These are phyloP conservation scores for Aspergillus viridinutans DNA, from an alignment of 2,329 filamentous ascomycete species.

Conservation along the genomic window DNA sequence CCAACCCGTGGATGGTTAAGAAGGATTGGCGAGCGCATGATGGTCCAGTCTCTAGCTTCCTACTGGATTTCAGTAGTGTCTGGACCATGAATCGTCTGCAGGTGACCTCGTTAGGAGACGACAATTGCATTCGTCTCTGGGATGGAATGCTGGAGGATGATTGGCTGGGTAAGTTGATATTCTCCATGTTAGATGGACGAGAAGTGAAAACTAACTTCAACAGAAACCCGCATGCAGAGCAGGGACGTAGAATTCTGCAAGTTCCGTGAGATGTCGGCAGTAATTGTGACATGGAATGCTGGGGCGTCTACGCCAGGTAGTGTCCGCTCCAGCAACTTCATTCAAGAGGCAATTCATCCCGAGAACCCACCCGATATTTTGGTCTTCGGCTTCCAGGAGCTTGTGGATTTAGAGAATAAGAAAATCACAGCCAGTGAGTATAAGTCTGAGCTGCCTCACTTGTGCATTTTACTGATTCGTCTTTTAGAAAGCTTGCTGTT, in stretches of 20 bases:
- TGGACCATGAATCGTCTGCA: slow-evolving; percentile 82
- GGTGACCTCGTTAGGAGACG: slow-evolving; percentile 79
- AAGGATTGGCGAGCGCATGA: slow-evolving; percentile 96
- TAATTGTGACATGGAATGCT: slow-evolving; percentile 94
- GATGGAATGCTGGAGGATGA: slow-evolving; percentile 91
- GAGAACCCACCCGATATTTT: slow-evolving; percentile 81
- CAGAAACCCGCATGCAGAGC: slow-evolving; percentile 78
- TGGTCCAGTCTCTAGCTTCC: slow-evolving; percentile 71
- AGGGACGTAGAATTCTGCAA: slow-evolving; percentile 78
- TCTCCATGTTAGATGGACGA: background rate
- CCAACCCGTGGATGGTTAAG: slow-evolving; percentile 79
- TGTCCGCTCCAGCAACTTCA: slow-evolving; percentile 73
- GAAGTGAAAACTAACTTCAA: slow-evolving; percentile 14
- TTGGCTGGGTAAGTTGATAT: slow-evolving; percentile 63
- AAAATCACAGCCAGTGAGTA: slow-evolving; percentile 81
- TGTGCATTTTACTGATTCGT: slow-evolving; percentile 22
- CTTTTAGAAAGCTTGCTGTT: slow-evolving; percentile 72
- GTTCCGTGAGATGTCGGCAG: slow-evolving; percentile 74
- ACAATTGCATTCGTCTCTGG: slow-evolving; percentile 81
- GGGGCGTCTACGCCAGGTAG: slow-evolving; percentile 90
- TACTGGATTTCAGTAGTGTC: slow-evolving; percentile 73
- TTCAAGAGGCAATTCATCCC: slow-evolving; percentile 72
- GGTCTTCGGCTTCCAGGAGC: slow-evolving; percentile 94
- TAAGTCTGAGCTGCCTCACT: background rate
- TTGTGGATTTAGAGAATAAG: slow-evolving; percentile 98